Evolutionary conservation across 2,329 filamentous ascomycete species (phyloP), one percentile per base, ranked within the genome.

Genomic region (Aaosphaeria pasadenensis): DNA sequence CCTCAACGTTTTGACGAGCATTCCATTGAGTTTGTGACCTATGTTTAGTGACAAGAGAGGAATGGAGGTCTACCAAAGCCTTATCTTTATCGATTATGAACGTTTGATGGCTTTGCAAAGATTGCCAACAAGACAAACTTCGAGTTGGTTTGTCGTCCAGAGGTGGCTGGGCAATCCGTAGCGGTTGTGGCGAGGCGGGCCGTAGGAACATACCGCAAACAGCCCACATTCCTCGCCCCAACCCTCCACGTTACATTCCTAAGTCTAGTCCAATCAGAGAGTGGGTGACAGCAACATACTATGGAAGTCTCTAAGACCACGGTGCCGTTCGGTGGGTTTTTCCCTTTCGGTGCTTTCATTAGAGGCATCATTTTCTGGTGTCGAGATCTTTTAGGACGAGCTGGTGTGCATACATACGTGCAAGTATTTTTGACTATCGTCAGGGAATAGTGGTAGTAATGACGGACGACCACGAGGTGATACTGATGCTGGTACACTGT

Each of bases 41-140:
- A 69, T 60, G 59, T 59, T 67, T 68, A 63, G 66, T 50, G 55
- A 54, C 49, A 59, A 47, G 29, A 53, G 58, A 46, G 62, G 66
- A 66, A 70, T 70, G 64, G 49, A 49, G 45, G 55, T 58, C 59
- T 53, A 64, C 54, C 58, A 61, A 59, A 64, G 60, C 59, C 42
- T 43, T 38, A 35, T 49, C 42, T 33, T 50, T 47, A 45, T 50
- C 56, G 59, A 56, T 45, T 35, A 44, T 17, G 28, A 30, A n/a
- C 29, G 58, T 58, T 60, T 62, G 57, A 53, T 40, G 39, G 38
- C 48, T 53, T 54, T 58, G 54, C 55, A 60, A 43, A 51, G 43
- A 44, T 35, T 54, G 53, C 50, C 53, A 56, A 60, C 49, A 47
- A 17, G 41, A 33, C 57, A 60, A 62, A 60, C 53, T 24, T 24